phyloP scores from a whole-genome alignment of 2,329 filamentous ascomycete genomes.

The Penicillium palitans region DNA sequence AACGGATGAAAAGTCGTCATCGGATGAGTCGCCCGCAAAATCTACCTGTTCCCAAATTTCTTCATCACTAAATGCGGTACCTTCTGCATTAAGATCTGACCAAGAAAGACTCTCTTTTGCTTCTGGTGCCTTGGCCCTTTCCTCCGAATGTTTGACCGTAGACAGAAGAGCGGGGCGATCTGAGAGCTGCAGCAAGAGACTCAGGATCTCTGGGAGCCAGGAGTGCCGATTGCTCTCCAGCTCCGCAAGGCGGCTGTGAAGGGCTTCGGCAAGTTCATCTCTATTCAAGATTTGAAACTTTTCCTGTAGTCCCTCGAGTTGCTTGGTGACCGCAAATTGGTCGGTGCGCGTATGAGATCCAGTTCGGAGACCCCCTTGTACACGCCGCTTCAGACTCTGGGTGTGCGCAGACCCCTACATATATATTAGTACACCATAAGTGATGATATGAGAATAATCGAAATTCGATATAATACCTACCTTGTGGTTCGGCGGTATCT shows the following conservation, averaged over 20 bases:
- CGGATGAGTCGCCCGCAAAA: conserved; percentile 41
- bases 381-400: conserved; percentile 32
- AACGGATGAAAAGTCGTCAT: conserved; percentile 39
- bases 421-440: conserved; percentile 5
- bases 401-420: conserved; percentile 33
- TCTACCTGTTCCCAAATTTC: conserved; percentile 46
- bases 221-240: conserved; percentile 57
- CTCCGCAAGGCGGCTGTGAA: conserved; percentile 60
- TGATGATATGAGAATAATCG: not conserved
- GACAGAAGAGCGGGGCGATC: conserved; percentile 74
- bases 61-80: conserved; percentile 62
- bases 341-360: conserved; percentile 65
- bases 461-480: conserved; percentile 50
- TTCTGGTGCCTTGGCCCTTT: conserved; percentile 48
- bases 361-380: conserved; percentile 37
- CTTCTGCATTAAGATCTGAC: conserved; percentile 75
- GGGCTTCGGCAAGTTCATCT: conserved; percentile 73
- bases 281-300: conserved; percentile 79
- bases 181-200: conserved; percentile 76
- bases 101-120: conserved; percentile 62
- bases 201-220: conserved; percentile 77
- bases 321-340: conserved; percentile 69
- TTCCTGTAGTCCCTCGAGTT: conserved; percentile 74
- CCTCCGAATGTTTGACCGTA: conserved; percentile 62
- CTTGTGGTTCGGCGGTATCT: conserved; percentile 48